Evolutionary conservation across 2,329 filamentous ascomycete genomes (phyloP).

Genomic region (Ophiostoma tasmaniense): DNA sequence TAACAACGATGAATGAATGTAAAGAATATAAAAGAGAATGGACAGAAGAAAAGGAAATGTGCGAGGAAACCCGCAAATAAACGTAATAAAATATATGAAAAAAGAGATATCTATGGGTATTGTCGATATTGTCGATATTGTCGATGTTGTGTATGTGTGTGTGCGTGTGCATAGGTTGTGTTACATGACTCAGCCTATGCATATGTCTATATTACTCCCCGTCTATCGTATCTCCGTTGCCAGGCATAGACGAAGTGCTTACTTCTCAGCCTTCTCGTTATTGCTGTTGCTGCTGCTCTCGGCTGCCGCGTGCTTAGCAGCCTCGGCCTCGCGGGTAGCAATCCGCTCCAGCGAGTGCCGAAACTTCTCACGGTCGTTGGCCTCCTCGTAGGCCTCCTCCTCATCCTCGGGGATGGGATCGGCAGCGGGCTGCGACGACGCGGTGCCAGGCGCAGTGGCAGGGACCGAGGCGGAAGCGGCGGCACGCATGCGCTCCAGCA

Average conservation of each 20-base stretch:
- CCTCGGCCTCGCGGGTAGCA: conserved; percentile 9
- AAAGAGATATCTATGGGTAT: not conserved
- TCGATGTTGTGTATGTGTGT: not conserved
- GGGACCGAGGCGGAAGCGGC: conserved; percentile 25
- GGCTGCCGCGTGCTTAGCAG: not conserved
- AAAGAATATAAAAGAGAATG: not conserved
- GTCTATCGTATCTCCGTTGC: not conserved
- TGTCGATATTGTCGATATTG: conserved; percentile 5
- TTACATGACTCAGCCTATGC: not conserved
- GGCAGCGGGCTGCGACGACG: conserved; percentile 23
- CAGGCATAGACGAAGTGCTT: not conserved
- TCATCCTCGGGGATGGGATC: conserved; percentile 15
- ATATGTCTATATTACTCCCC: not conserved
- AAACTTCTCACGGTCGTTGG: conserved; percentile 9
- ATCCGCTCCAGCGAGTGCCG: conserved; percentile 1
- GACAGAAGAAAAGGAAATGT: not conserved
- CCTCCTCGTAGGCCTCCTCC: conserved; percentile 15
- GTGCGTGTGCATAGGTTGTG: not conserved
- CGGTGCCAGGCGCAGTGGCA: conserved; percentile 19
- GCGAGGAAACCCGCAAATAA: not conserved
- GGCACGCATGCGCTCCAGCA: conserved; percentile 41
- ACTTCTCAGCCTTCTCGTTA: not conserved
- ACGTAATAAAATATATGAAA: not conserved
- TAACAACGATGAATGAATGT: not conserved
- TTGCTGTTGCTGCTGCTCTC: not conserved